Percentiles rank a stretch among this genome's conserved stretches.
phyloP scores from a whole-genome alignment of 306 rosid genomes.

The Trifolium pratense region DNA sequence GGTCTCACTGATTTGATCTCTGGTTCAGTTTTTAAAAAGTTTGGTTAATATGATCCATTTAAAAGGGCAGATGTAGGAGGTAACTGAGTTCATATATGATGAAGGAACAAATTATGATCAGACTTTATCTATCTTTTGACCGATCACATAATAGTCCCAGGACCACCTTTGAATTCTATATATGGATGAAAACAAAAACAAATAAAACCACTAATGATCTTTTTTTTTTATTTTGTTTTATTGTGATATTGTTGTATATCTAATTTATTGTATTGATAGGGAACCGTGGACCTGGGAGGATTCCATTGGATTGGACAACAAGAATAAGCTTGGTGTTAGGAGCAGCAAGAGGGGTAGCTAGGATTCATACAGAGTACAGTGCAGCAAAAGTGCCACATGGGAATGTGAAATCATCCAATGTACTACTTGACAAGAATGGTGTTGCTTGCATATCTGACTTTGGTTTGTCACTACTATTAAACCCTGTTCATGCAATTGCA shows the following conservation, averaged over 20 bases:
- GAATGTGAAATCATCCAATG: constrained; percentile 87
- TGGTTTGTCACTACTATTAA: constrained; percentile 77
- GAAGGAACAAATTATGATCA: neutral
- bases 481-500: constrained; percentile 93
- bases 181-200: too few relatives aligned
- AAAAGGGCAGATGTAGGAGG: too few relatives aligned
- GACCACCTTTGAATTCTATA: too few relatives aligned
- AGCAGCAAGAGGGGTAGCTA: constrained; percentile 87
- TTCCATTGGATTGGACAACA: constrained; percentile 98
- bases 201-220: too few relatives aligned
- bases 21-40: too few relatives aligned
- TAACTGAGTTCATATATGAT: too few relatives aligned
- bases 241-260: neutral
- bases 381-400: constrained; percentile 88
- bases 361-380: constrained; percentile 75
- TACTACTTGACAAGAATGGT: constrained; percentile 91
- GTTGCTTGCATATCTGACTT: constrained; percentile 93
- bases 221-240: neutral
- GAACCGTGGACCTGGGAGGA: constrained; percentile 94
- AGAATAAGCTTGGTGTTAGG: constrained; percentile 90
- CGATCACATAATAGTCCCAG: too few relatives aligned
- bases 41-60: too few relatives aligned
- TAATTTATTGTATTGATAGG: constrained; percentile 48
- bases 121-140: too few relatives aligned
- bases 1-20: too few relatives aligned